Base-by-base conservation (phyloP, 805 yeast genomes). In the Ogataea saltuana region DNA sequence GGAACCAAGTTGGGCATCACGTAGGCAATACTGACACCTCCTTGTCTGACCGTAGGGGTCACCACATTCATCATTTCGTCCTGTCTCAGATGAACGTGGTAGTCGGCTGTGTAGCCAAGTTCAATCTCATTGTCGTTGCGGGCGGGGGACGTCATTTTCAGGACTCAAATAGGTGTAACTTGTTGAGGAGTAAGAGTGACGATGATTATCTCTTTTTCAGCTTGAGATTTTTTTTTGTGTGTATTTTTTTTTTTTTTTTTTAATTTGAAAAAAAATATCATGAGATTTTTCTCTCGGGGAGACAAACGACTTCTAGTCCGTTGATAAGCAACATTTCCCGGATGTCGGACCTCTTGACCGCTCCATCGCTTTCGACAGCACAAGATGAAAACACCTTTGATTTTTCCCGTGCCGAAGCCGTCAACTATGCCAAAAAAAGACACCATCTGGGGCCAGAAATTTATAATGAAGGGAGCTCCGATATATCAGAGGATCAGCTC, bases 1-100 rank as follows among this genome's bases (percentile, higher is more conserved):
- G 99, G 99, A 19, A 81, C 87, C 50, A 93, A 69, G 65, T 93
- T 93, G 26, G 99, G 99, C 99, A 93, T 93, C 48, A 93, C 79
- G 60, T 88, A 93, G 2, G 95, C 96, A 36, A 89, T 81, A 4
- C 96, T 84, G 11, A 86, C 73, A 50, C 99, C 99, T 36, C 99
- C 99, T 48, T 82, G 79, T 55, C 81, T 78, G 13, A 93, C 86
- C 0, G 96, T 85, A 6, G 99, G 99, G 0, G 97, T 77, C 30
- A 90, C 87, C 27, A 88, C 75, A 54, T 86, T 84, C 85, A 89
- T 88, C 97, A 93, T 90, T 6, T 75, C 72, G 1, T 96, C 97
- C 47, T 91, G 96, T 59, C 99, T 85, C 27, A 93, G 78, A 63
- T 93, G 99, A 38, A 93, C 98, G 60, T 93, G 99, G 77, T 88